Percentiles rank a stretch among this genome's conserved stretches.
These are phyloP conservation scores for Ustilago nuda DNA, from an alignment of 1,284 basidiomycete genomes.

Conservation along the genomic window DNA sequence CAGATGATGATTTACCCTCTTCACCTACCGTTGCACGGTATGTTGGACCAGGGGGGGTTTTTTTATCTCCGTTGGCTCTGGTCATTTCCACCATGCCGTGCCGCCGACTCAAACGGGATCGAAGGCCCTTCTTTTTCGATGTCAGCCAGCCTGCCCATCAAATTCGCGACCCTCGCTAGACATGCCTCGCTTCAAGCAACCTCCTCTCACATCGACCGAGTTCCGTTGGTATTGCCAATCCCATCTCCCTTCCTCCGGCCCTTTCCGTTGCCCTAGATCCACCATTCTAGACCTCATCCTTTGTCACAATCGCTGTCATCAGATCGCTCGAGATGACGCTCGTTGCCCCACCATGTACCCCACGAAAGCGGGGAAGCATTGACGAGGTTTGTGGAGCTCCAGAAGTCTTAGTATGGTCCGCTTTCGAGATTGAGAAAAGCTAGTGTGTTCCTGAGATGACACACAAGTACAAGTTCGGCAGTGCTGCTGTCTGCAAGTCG, in stretches of 20 bases:
- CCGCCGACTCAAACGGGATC: constrained; percentile 4
- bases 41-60: not conserved
- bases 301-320: not conserved
- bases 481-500: not conserved
- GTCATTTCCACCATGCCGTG: not conserved
- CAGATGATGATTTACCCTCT: not conserved
- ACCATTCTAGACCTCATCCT: not conserved
- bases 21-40: not conserved
- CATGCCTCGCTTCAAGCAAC: not conserved
- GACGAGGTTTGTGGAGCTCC: not conserved
- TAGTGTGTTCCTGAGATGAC: not conserved
- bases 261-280: not conserved
- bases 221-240: not conserved
- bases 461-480: not conserved
- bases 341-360: not conserved
- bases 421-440: not conserved
- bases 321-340: not conserved
- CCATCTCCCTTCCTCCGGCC: not conserved
- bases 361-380: constrained; percentile 6
- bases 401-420: not conserved
- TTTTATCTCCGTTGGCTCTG: not conserved
- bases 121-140: not conserved
- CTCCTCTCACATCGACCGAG: not conserved
- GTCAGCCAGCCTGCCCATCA: not conserved
- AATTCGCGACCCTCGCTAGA: not conserved